A percentile compares a stretch with the other conserved stretches of the same genome.
Evolutionary conservation across 345 rosid species (phyloP).

Genomic region (Excoecaria cochinchinensis): DNA sequence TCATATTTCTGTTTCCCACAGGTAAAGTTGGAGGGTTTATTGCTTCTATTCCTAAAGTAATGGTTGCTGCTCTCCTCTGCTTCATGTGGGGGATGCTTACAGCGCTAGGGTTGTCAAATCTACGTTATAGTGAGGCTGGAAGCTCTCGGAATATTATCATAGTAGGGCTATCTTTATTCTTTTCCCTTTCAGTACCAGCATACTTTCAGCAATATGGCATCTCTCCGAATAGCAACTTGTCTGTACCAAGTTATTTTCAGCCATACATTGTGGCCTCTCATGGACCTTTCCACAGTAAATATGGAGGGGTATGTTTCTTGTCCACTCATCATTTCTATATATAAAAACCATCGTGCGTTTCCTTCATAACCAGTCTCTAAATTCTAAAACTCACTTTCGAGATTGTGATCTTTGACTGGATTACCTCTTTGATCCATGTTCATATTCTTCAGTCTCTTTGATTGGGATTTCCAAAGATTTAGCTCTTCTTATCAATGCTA

Average conservation of each 20-base stretch:
- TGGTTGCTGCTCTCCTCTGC: slow-evolving; percentile 97
- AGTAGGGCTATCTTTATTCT: slow-evolving; percentile 81
- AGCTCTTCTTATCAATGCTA: background rate
- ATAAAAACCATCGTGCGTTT: background rate
- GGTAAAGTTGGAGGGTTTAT: slow-evolving; percentile 98
- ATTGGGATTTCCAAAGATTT: background rate
- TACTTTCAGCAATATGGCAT: slow-evolving; percentile 94
- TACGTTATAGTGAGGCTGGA: slow-evolving; percentile 97
- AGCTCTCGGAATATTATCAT: slow-evolving; percentile 94
- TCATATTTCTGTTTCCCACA: slow-evolving; percentile 28
- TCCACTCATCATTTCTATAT: background rate
- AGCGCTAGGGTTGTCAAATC: slow-evolving; percentile 89
- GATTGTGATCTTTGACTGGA: background rate
- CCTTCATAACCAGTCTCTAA: no score
- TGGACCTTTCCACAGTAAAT: slow-evolving; percentile 74
- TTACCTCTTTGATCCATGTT: background rate
- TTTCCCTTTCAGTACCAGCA: slow-evolving; percentile 85
- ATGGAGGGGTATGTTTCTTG: slow-evolving; percentile 61
- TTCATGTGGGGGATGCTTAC: slow-evolving; percentile 98
- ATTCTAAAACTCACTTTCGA: no score
- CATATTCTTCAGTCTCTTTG: background rate
- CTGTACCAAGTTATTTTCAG: slow-evolving; percentile 83
- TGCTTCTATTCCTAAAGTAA: slow-evolving; percentile 91
- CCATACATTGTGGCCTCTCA: slow-evolving; percentile 87
- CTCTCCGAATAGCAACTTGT: slow-evolving; percentile 67